Base-by-base conservation (phyloP, 148 eudicot genomes). In the Cornus kousa region DNA sequence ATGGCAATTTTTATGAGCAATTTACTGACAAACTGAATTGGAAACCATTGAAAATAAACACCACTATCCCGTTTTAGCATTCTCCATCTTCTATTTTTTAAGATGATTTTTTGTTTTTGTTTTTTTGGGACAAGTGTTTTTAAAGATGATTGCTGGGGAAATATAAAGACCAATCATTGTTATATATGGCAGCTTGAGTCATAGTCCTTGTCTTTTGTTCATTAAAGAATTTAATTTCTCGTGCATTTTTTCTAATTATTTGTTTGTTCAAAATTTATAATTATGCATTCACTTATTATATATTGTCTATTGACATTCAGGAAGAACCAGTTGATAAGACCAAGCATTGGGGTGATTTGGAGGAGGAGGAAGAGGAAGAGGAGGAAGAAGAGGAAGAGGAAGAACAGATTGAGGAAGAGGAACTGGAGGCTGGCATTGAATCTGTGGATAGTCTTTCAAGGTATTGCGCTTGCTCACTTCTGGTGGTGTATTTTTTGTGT, bases 311-410 rank as follows among this genome's bases (percentile, higher is more conserved):
- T 23, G 22, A 70, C 43, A 33, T 68, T 70, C 82, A 94, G 98
- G 98, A 94, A 75, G 98, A 94, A 82, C 98, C 98, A 24, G 88
- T 92, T 80, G 98, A 94, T 82, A 94, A 94, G 85, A 83, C 90
- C 17, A 94, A 94, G 80, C 98, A 92, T 77, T 94, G 98, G 98
- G 98, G 98, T 78, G 98, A 94, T 79, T 80, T 94, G 87, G 98
- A 94, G 85, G 98, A 94, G 80, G 97, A 93, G 66, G 97, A 91
- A 68, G 98, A 92, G 72, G 97, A 93, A 43, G 94, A 91, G 32
- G 97, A 93, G 60, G 94, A 92, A 65, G 97, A 91, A 65, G 97
- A 91, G 59, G 93, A 91, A 57, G 92, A 86, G 65, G 97, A 90
- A 66, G 97, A 94, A 74, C 80, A 81, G 46, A 79, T 87, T 73